Base-by-base conservation (phyloP, 805 yeast genomes). In the Candida golubevii region DNA sequence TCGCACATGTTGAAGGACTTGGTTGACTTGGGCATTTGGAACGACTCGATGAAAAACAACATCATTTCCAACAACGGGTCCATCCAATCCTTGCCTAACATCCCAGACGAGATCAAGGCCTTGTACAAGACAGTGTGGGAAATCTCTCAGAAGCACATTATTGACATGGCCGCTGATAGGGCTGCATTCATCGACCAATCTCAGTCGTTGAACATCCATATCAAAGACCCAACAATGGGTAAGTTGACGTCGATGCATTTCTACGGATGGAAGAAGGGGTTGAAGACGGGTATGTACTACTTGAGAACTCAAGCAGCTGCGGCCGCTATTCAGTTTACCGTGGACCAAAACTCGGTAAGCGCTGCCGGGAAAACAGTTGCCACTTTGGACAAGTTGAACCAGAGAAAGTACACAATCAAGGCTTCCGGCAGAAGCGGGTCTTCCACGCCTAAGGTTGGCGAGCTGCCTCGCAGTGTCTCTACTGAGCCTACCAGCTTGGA, bases 281-380 rank as follows among this genome's bases (percentile, higher is more conserved):
- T 93, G 63, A 93, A 93, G 78, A 93, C 99, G 6, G 99, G 99
- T 60, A 91, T 93, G 95, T 93, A 93, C 75, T 93, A 93, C 69
- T 74, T 93, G 66, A 83, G 98, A 69, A 91, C 98, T 9, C 95
- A 88, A 75, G 97, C 98, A 48, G 99, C 99, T 15, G 80, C 96
- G 35, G 86, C 96, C 41, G 97, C 99, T 38, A 93, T 93, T 61
- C 95, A 91, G 72, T 91, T 89, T 67, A 39, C 79, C 23, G 74
- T 75, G 38, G 78, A 75, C 55, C 69, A 75, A 45, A 59, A 59
- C 49, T 62, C 77, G 23, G 72, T 66, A 45, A 63, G 44, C 32
- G 57, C 52, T 44, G 75, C 75, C 34, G 70, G 71, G 42, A 50
- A 61, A 38, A 59, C 69, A n/a, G 53, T 65, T 42, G 74, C 74